These are phyloP conservation scores for Phytophthora hybrid DNA, from an alignment of 352 stramenopile species.

Conservation along the genomic window DNA sequence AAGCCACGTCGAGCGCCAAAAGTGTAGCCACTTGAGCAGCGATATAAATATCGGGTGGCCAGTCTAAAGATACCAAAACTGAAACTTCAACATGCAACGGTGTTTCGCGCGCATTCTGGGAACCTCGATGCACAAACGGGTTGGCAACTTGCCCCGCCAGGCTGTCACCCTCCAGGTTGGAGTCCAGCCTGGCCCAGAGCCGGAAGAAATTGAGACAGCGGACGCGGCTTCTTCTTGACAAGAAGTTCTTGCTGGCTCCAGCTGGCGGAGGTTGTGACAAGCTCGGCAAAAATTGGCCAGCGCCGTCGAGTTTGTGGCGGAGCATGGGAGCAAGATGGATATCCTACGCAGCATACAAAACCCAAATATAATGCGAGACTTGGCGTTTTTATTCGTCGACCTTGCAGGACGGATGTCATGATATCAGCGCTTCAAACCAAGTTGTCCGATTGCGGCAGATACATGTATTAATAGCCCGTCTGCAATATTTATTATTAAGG, in stretches of 20 bases:
- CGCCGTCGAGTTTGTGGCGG: slow-evolving; percentile 23
- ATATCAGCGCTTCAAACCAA: neutral
- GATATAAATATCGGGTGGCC: slow-evolving; percentile 40
- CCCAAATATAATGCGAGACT: neutral
- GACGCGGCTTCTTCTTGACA: neutral
- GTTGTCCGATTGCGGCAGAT: neutral
- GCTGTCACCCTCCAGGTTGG: neutral
- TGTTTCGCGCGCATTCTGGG: slow-evolving; percentile 1
- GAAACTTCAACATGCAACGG: slow-evolving; percentile 10
- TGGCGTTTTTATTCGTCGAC: slow-evolving; percentile 7
- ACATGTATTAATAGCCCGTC: too few relatives aligned
- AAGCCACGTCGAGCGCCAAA: neutral
- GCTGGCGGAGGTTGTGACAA: slow-evolving; percentile 28
- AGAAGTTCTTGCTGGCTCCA: slow-evolving; percentile 6
- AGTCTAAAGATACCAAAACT: slow-evolving; percentile 10
- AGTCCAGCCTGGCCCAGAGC: neutral
- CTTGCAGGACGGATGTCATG: neutral
- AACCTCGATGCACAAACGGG: slow-evolving; percentile 20
- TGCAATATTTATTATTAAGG: too few relatives aligned
- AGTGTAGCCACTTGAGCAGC: slow-evolving; percentile 15
- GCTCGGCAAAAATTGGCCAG: slow-evolving; percentile 32
- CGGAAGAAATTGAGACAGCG: slow-evolving; percentile 20
- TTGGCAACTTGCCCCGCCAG: too few relatives aligned
- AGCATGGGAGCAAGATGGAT: neutral
- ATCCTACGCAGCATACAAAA: neutral